Conservation (phyloP, 2,329 filamentous ascomycete species). For the Dothidotthia symphoricarpi region DNA sequence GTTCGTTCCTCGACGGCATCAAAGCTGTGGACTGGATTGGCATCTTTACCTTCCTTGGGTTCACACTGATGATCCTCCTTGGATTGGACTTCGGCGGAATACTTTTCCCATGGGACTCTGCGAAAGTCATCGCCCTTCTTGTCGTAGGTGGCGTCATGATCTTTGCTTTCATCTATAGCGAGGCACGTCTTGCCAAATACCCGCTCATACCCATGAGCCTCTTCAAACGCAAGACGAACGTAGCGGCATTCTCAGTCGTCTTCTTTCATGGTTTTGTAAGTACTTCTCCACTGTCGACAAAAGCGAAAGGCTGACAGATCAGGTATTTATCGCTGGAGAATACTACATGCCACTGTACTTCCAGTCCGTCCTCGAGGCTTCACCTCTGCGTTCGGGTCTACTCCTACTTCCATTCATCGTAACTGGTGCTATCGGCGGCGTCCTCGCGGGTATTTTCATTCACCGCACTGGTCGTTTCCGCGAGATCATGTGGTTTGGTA, state of each 20-base stretch:
- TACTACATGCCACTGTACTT: constrained; percentile 76
- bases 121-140: constrained; percentile 56
- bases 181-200: constrained; percentile 62
- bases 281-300: not conserved
- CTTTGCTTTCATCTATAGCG: constrained; percentile 58
- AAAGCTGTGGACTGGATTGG: constrained; percentile 57
- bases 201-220: constrained; percentile 68
- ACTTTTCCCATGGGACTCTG: constrained; percentile 54
- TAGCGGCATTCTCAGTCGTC: constrained; percentile 55
- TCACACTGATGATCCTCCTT: constrained; percentile 54
- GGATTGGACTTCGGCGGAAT: constrained; percentile 56
- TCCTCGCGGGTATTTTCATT: constrained; percentile 50
- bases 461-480: constrained; percentile 47
- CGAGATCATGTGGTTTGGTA: constrained; percentile 38
- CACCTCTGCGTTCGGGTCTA: constrained; percentile 60
- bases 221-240: constrained; percentile 57
- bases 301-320: not conserved
- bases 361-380: constrained; percentile 63
- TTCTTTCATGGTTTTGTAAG: constrained; percentile 51
- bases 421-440: constrained; percentile 46
- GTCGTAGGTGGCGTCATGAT: constrained; percentile 52
- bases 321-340: constrained; percentile 53
- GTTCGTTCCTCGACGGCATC: constrained; percentile 49
- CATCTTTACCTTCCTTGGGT: constrained; percentile 51
- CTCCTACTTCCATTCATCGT: constrained; percentile 61